Base-by-base conservation (phyloP, 2,329 filamentous ascomycete species). In the Fusarium clavum region DNA sequence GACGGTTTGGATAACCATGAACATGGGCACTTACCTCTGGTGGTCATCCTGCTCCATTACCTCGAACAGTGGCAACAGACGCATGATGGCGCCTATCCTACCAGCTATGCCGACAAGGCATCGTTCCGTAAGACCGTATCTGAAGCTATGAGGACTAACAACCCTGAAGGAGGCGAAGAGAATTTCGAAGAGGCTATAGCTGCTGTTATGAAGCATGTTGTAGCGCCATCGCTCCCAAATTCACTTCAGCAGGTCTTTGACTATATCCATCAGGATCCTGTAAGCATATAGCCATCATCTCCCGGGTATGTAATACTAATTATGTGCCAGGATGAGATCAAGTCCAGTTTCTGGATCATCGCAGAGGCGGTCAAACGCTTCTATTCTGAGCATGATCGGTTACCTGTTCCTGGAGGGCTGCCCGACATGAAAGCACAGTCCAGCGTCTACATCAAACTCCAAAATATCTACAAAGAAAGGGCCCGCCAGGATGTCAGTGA, bases 391-490 rank as follows among this genome's bases (percentile, higher is more conserved):
- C 89, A 98, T 77, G 82, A 86, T 10, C 86, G 91, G 29, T 85
- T 99, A 8, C 96, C 96, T 18, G 84, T 99, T 1, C 91, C 94
- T 1, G 97, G 96, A 14, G 90, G 91, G 5, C 84, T 99, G 3
- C 96, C 97, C 3, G 96, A 99, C 79, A 99, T 99, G 96, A 99
- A 99, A 83, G 94, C 96, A 5, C 89, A 95, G 77, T 97, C 94
- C 6, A 89, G 86, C 59, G 92, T 97, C 67, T 99, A 99, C 82
- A 91, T 99, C 71, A 86, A 90, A 74, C 86, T 99, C 14, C 96
- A 98, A 78, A 95, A 92, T 74, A 89, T 98, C 64, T 99, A 98
- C 87, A 98, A 97, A 81, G 81, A 85, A 24, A 97, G 97, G 80
- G 94, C 96, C 45, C 89, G 92, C 34, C 83, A 87, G 75, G 96